Base-by-base conservation (phyloP, 345 rosid species). In the Arabis hirsuta region DNA sequence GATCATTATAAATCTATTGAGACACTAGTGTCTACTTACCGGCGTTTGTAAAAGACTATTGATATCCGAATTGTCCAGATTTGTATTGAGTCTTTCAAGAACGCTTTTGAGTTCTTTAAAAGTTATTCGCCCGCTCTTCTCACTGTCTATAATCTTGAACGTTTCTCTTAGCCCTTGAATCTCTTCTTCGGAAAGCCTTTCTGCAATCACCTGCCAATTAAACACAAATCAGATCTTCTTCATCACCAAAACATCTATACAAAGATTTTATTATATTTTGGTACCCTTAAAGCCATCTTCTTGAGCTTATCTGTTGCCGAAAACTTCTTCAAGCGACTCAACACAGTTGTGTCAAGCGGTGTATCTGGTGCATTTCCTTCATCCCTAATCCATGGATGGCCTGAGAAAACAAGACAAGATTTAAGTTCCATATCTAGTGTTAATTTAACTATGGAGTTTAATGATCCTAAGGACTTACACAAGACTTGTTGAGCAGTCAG, bases 381-480 rank as follows among this genome's bases (percentile, higher is more conserved):
- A 42, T 81, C 87, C 45, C 73, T 86, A 71, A 90, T 74, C 98
- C 98, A 93, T 43, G 98, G 97, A 51, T 90, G 98, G 78, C 91
- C 97, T 90, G 81, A 64, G 57, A 34, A 54, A 12, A 12, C 7
- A 41, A 50, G 32, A 45, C 16, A 65, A 56, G 16, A 52, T 12
- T 51, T 51, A 34, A 58, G 48, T 31, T 67, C 4, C 53, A 65
- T n/a, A 42, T n/a, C 38, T 58, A 3, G 9, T 32, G 51, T 19
- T 8, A 55, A 45, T 57, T 19, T 8, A 55, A 45, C 14, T 38
- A 9, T 43, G 27, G 22, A 59, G 48, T 56, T 47, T 8, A 16
- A 57, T 31, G 61, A 46, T 41, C 48, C 5, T 41, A 68, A 27
- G 12, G 61, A 80, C 94, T 86, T 77, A 90, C 98, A 69, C 8